These are phyloP conservation scores for Emmonsiellopsis sp. DNA, from an alignment of 2,329 filamentous ascomycete species.

Conservation along the genomic window DNA sequence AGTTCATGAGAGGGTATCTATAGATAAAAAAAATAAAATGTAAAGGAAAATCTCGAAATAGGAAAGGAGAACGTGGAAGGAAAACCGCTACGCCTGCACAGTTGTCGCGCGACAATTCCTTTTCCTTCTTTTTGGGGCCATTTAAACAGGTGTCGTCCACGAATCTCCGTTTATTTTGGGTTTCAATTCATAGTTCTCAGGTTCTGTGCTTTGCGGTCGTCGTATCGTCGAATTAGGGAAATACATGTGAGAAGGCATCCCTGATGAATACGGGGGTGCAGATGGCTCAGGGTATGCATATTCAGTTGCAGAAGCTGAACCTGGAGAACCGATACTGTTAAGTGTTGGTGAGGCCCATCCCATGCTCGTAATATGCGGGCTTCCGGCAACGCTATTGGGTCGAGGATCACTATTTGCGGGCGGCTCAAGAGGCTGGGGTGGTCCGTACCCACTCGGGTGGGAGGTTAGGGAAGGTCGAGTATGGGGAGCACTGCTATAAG, in stretches of 20 bases:
- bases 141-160: slow-evolving; percentile 29
- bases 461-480: slow-evolving; percentile 62
- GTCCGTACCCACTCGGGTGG: slow-evolving; percentile 74
- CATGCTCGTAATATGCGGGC: slow-evolving; percentile 72
- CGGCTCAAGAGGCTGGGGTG: slow-evolving; percentile 72
- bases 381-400: slow-evolving; percentile 65
- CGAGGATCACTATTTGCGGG: slow-evolving; percentile 70
- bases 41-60: neutral
- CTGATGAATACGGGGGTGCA: slow-evolving; percentile 40
- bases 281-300: slow-evolving; percentile 74
- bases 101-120: neutral
- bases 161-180: slow-evolving; percentile 31
- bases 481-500: slow-evolving; percentile 44
- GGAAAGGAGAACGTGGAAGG: neutral
- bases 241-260: slow-evolving; percentile 56
- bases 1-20: slow-evolving; percentile 1
- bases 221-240: slow-evolving; percentile 61
- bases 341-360: slow-evolving; percentile 84
- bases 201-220: slow-evolving; percentile 67
- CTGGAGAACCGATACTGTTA: slow-evolving; percentile 61
- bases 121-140: neutral
- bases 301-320: slow-evolving; percentile 52
- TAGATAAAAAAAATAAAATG: neutral
- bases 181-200: slow-evolving; percentile 56
- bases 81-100: neutral